These are phyloP conservation scores for Daldinia decipiens DNA, from an alignment of 495 filamentous ascomycete species.

Conservation along the genomic window DNA sequence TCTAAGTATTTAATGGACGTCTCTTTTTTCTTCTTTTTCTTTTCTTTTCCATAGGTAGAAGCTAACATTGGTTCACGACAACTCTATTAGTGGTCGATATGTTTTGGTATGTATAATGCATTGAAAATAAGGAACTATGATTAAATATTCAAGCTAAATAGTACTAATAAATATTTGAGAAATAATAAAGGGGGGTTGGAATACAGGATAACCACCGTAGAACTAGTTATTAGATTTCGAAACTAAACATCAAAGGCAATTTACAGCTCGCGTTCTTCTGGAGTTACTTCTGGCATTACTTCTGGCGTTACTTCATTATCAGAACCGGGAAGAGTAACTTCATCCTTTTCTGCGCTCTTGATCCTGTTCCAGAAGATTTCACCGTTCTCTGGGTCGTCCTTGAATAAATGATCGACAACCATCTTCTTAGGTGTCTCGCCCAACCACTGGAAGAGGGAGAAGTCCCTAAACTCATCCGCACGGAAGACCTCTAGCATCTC, in stretches of 20 bases:
- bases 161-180: background rate
- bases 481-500: slow-evolving; percentile 70
- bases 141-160: background rate
- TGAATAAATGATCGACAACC: slow-evolving; percentile 70
- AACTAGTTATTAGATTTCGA: background rate
- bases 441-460: slow-evolving; percentile 75
- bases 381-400: slow-evolving; percentile 61
- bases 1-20: too few species aligned
- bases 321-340: slow-evolving; percentile 48
- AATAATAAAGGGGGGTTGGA: too few species aligned
- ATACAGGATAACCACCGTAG: background rate
- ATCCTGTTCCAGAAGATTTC: slow-evolving; percentile 66
- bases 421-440: slow-evolving; percentile 70
- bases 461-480: slow-evolving; percentile 68
- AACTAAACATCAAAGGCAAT: background rate
- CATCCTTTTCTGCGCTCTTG: slow-evolving; percentile 62
- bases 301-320: slow-evolving; percentile 4
- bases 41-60: too few species aligned
- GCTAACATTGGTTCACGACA: too few species aligned
- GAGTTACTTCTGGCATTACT: slow-evolving; percentile 6
- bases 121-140: background rate
- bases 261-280: slow-evolving; percentile 38
- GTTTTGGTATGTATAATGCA: too few species aligned
- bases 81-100: too few species aligned
- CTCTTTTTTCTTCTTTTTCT: too few species aligned